These are phyloP conservation scores for Decorospora gaudefroyi DNA, from an alignment of 2,329 filamentous ascomycete genomes.

Conservation along the genomic window DNA sequence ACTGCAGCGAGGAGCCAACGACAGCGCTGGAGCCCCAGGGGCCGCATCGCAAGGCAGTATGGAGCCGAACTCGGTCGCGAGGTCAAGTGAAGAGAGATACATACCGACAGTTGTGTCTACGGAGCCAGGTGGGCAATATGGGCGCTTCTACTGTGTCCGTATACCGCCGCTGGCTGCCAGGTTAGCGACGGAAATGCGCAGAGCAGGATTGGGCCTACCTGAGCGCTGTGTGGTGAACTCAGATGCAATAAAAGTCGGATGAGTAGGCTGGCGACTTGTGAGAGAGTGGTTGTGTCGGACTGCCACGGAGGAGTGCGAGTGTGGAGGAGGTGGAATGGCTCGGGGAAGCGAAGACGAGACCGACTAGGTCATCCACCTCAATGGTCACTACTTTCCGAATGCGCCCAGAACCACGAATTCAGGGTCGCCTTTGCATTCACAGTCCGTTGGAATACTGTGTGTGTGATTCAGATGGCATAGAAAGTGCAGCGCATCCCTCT, in stretches of 20 bases:
- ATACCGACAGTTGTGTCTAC: conserved; percentile 38
- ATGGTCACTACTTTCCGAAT: conserved; percentile 28
- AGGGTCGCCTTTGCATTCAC: conserved; percentile 25
- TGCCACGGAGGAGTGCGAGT: conserved; percentile 29
- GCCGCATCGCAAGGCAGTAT: conserved; percentile 21
- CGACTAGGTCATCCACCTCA: conserved; percentile 33
- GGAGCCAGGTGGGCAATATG: conserved; percentile 31
- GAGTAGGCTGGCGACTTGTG: conserved; percentile 30
- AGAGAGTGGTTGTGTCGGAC: conserved; percentile 30
- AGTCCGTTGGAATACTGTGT: conserved; percentile 15
- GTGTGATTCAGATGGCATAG: conserved; percentile 6
- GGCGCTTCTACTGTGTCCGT: conserved; percentile 43
- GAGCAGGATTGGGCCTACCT: conserved; percentile 16
- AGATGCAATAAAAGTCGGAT: conserved; percentile 20
- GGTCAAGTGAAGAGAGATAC: conserved; percentile 35
- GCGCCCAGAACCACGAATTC: conserved; percentile 21
- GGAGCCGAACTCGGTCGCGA: conserved; percentile 39
- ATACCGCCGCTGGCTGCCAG: conserved; percentile 44
- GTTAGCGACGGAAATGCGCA: conserved; percentile 39
- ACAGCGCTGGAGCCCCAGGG: conserved; percentile 28
- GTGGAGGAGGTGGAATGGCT: conserved; percentile 28
- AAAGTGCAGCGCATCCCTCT: conserved; percentile 22
- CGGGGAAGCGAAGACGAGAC: conserved; percentile 34
- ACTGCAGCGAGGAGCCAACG: conserved; percentile 38
- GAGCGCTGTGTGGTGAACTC: conserved; percentile 19